Evolutionary conservation across 1,284 basidiomycete species (phyloP).

Genomic region (Ustilago lituana): DNA sequence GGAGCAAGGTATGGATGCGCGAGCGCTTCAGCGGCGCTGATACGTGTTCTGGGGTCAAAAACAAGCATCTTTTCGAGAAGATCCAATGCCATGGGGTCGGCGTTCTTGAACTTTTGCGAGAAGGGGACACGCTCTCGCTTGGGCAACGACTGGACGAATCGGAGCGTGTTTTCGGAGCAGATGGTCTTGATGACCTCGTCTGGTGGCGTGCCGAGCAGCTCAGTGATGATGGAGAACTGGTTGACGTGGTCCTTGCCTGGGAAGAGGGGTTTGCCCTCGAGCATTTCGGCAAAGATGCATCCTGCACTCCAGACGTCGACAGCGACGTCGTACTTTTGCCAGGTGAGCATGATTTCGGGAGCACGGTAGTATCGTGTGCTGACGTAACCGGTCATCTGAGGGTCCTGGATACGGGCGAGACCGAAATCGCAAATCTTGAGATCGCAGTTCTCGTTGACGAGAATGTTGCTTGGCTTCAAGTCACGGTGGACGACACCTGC

Average conservation of each 20-base stretch:
- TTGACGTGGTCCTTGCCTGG: slow-evolving; percentile 99
- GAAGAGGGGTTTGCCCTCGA: slow-evolving; percentile 98
- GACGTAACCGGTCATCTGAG: slow-evolving; percentile 99
- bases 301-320: slow-evolving; percentile 99
- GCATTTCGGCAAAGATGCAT: slow-evolving; percentile 99
- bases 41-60: slow-evolving; percentile 95
- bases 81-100: slow-evolving; percentile 92
- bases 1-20: slow-evolving; percentile 93
- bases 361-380: slow-evolving; percentile 98
- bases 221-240: slow-evolving; percentile 99
- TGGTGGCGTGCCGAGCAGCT: slow-evolving; percentile 94
- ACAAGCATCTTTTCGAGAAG: slow-evolving; percentile 98
- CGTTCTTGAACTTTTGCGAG: slow-evolving; percentile 88
- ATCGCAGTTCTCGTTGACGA: slow-evolving; percentile 99
- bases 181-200: slow-evolving; percentile 99
- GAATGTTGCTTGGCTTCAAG: slow-evolving; percentile 95
- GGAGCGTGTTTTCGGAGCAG: slow-evolving; percentile 97
- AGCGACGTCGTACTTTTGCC: slow-evolving; percentile 99
- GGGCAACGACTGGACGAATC: slow-evolving; percentile 96
- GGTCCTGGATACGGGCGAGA: slow-evolving; percentile 89
- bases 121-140: slow-evolving; percentile 96
- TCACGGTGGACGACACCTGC: slow-evolving; percentile 99
- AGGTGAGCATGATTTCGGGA: slow-evolving; percentile 99
- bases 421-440: slow-evolving; percentile 99
- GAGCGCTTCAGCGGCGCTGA: slow-evolving; percentile 91